Base-by-base conservation (phyloP, 2,329 filamentous ascomycete species). In the Chalara sp. region DNA sequence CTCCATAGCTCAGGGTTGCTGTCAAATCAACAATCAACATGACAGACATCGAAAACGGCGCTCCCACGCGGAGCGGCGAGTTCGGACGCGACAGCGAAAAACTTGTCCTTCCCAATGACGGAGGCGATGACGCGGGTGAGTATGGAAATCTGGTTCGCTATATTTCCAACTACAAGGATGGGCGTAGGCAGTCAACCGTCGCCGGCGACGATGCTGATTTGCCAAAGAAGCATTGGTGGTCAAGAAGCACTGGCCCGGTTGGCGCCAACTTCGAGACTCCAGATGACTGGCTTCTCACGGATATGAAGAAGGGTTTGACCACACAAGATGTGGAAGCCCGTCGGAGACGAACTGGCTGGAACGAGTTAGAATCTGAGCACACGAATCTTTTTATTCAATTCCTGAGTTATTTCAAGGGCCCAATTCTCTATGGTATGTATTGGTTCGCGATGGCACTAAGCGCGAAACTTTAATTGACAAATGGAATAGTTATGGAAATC, bases 371-470 rank as follows among this genome's bases (percentile, higher is more conserved):
- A 32, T 80, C 83, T 32, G 85, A 88, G 73, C 87, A 87, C 76
- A 81, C 84, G 71, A 88, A 87, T 73, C 72, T 87, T 73, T 77
- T 87, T 67, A 67, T 84, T 66, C 84, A 88, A 72, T 88, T 89
- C 72, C 71, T 89, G 61, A 76, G 80, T 66, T 89, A 85, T 74
- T 89, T 89, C 78, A 81, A 74, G 59, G 85, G 85, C 63, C 85
- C 85, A 56, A 84, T 89, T 74, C 80, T 88, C 56, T 89, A 88
- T 70, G 83, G 84, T 87, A 76, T 67, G 81, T 70, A 8, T 30
- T 21, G 21, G 21, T 21, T 21, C 21, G 3, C 21, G 21, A 21
- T 21, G 21, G 21, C 21, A 21, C 21, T 3, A 21, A 21, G 21
- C 21, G 21, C 21, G 21, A 21, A 33, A 10, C 10, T 4, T 28